phyloP scores from a whole-genome alignment of 169 alveolate genomes.

The Eimeria necatrix region DNA sequence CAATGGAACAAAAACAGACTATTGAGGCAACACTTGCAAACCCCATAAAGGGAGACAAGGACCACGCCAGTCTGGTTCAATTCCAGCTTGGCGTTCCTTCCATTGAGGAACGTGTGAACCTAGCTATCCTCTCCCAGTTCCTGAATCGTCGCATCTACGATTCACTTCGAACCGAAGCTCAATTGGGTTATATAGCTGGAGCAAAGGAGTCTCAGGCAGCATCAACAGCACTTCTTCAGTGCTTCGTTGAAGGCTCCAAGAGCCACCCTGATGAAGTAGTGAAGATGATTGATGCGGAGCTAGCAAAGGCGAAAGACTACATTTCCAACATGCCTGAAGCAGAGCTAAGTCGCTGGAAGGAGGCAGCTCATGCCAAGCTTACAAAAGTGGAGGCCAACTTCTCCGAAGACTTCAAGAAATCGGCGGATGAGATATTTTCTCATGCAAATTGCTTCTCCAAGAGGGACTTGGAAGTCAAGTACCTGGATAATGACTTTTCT shows the following conservation, averaged over 20 bases:
- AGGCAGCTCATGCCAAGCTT: constrained; percentile 74
- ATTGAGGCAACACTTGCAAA: constrained; percentile 76
- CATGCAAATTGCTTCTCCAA: constrained; percentile 79
- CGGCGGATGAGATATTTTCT: constrained; percentile 69
- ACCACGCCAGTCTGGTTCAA: constrained; percentile 79
- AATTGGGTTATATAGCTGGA: constrained; percentile 83
- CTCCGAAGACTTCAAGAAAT: constrained; percentile 72
- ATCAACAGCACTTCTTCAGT: constrained; percentile 73
- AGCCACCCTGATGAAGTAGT: constrained; percentile 82
- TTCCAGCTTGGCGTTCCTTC: constrained; percentile 83
- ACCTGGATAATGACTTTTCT: constrained; percentile 64
- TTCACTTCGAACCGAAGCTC: constrained; percentile 82
- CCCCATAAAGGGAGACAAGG: constrained; percentile 80
- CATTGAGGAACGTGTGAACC: constrained; percentile 83
- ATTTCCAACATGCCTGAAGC: constrained; percentile 70
- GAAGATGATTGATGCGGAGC: constrained; percentile 68
- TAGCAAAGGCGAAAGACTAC: constrained; percentile 44
- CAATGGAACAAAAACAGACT: constrained; percentile 76
- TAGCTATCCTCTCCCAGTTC: constrained; percentile 72
- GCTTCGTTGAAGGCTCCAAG: constrained; percentile 78
- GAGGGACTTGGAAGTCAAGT: constrained; percentile 59
- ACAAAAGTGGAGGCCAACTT: constrained; percentile 65
- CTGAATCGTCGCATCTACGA: constrained; percentile 78
- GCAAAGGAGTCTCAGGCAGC: constrained; percentile 78
- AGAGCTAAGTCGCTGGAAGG: constrained; percentile 80